phyloP scores from a whole-genome alignment of 2,329 filamentous ascomycete species.

The Atkinsonella texensis region DNA sequence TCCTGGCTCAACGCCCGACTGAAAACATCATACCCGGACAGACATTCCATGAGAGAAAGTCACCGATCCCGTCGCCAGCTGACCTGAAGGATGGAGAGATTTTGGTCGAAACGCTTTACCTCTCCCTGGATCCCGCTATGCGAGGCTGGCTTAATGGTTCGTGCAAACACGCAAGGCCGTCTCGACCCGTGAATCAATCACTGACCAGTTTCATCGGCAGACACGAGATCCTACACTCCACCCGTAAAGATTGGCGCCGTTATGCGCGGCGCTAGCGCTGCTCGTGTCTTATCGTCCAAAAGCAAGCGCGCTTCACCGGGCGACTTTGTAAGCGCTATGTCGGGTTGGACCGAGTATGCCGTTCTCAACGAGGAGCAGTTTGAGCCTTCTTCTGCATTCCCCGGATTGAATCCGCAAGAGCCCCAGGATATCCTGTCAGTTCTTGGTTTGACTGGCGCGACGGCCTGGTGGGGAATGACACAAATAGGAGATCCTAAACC shows the following conservation, averaged over 20 bases:
- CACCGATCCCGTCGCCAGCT: slow-evolving; percentile 36
- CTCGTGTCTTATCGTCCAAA: slow-evolving; percentile 50
- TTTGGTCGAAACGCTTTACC: slow-evolving; percentile 47
- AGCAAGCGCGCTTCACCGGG: slow-evolving; percentile 42
- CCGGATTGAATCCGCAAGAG: slow-evolving; percentile 21
- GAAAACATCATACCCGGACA: slow-evolving; percentile 49
- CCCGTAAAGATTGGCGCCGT: slow-evolving; percentile 55
- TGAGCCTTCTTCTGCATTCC: slow-evolving; percentile 27
- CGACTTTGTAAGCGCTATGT: slow-evolving; percentile 39
- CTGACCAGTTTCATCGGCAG: slow-evolving; percentile 15
- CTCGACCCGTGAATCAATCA: background rate
- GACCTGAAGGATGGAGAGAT: slow-evolving; percentile 53
- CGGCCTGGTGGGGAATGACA: slow-evolving; percentile 64
- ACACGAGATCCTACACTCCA: slow-evolving; percentile 47
- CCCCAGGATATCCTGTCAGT: slow-evolving; percentile 50
- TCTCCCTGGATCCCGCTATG: slow-evolving; percentile 67
- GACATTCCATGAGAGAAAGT: slow-evolving; percentile 46
- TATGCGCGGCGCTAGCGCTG: slow-evolving; percentile 54
- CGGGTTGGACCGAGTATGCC: slow-evolving; percentile 57
- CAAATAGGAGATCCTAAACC: slow-evolving; percentile 55
- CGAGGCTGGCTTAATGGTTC: slow-evolving; percentile 55
- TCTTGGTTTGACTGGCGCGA: slow-evolving; percentile 56
- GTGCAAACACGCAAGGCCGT: slow-evolving; percentile 6
- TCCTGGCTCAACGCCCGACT: slow-evolving; percentile 52
- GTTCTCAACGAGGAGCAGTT: slow-evolving; percentile 42